These are phyloP conservation scores for Dalechampia spathulata DNA, from an alignment of 441 rosid genomes.

Conservation along the genomic window DNA sequence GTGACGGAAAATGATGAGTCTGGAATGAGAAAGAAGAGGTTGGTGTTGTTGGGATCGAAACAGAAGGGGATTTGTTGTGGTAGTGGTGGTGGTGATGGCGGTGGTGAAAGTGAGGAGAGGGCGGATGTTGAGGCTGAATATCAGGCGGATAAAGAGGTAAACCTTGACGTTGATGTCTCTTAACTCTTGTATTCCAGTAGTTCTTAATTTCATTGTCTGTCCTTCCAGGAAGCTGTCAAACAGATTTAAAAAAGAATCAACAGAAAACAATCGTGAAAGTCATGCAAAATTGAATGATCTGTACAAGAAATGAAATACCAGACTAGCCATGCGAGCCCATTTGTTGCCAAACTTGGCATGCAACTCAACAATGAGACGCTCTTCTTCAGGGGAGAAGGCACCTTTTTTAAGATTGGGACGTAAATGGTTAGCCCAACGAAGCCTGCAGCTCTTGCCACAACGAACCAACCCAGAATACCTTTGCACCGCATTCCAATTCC, in stretches of 20 bases:
- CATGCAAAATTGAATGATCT: no score
- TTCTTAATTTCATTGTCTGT: constrained; percentile 93
- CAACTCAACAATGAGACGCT: constrained; percentile 61
- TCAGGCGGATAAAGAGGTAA: constrained; percentile 77
- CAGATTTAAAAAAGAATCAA: no score
- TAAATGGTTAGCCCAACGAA: constrained; percentile 89
- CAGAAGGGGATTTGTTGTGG: not conserved
- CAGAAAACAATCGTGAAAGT: no score
- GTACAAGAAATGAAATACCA: no score
- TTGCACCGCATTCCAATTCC: constrained; percentile 90
- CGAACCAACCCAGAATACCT: constrained; percentile 70
- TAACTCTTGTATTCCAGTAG: constrained; percentile 87
- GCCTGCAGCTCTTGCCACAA: constrained; percentile 91
- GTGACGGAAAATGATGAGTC: constrained; percentile 19
- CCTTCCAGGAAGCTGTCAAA: constrained; percentile 84
- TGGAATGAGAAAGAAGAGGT: constrained; percentile 20
- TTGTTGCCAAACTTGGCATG: constrained; percentile 83
- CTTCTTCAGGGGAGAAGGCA: constrained; percentile 66
- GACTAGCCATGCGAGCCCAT: constrained; percentile 96
- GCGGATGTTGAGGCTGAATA: constrained; percentile 37
- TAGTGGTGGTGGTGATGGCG: not conserved
- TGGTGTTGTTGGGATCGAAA: not conserved
- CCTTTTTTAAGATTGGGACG: constrained; percentile 77
- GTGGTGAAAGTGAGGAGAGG: constrained; percentile 10
- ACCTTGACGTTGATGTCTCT: constrained; percentile 76